These are phyloP conservation scores for Penicillium chermesinum DNA, from an alignment of 495 filamentous ascomycete species.

Conservation along the genomic window DNA sequence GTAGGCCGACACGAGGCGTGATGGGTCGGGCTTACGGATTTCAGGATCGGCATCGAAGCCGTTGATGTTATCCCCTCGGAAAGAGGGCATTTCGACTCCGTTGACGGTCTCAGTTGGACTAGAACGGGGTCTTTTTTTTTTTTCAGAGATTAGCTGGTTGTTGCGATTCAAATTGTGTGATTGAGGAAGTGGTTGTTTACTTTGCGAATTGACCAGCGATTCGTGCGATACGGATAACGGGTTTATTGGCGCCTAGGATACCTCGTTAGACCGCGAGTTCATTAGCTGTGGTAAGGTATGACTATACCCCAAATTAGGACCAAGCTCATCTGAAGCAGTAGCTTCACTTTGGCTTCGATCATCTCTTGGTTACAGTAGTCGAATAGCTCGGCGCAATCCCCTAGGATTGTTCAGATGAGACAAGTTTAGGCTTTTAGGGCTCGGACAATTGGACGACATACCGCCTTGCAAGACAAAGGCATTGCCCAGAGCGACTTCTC, in stretches of 20 bases:
- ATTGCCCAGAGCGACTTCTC: constrained; percentile 85
- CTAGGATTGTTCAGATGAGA: constrained; percentile 19
- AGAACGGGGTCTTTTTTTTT: constrained; percentile 70
- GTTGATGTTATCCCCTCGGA: constrained; percentile 93
- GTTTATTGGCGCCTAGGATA: constrained; percentile 64
- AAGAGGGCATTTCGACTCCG: constrained; percentile 77
- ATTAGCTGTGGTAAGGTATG: neutral
- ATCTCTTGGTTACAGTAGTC: constrained; percentile 87
- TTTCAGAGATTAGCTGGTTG: constrained; percentile 8
- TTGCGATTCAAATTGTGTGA: neutral
- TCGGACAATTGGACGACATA: constrained; percentile 11
- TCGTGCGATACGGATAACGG: constrained; percentile 87
- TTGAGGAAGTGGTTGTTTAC: constrained; percentile 10
- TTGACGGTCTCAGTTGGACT: constrained; percentile 79
- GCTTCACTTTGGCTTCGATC: constrained; percentile 94
- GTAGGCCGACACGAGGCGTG: constrained; percentile 82
- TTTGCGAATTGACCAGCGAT: constrained; percentile 99
- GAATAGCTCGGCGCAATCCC: constrained; percentile 95
- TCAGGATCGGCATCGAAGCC: constrained; percentile 60
- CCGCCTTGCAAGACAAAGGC: constrained; percentile 92
- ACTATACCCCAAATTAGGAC: constrained; percentile 52
- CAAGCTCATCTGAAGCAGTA: constrained; percentile 91
- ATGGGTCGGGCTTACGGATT: constrained; percentile 73
- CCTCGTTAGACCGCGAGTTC: neutral
- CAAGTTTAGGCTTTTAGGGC: neutral